A percentile compares a stretch with the other conserved stretches of the same genome.
phyloP scores from a whole-genome alignment of 2,329 filamentous ascomycete genomes.

The Colletotrichum acutatum region DNA sequence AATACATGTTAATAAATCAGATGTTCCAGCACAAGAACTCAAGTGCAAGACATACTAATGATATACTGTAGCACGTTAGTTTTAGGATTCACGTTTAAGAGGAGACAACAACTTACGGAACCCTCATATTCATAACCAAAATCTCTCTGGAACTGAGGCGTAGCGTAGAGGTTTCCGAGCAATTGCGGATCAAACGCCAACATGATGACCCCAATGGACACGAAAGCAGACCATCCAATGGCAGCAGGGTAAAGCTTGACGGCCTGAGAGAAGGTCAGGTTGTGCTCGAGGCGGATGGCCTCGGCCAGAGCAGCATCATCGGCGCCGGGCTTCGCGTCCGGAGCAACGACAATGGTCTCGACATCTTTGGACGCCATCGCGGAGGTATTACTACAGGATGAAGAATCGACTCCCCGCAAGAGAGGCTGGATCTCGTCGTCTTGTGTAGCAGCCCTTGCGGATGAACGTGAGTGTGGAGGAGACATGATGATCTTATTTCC shows the following conservation, averaged over 20 bases:
- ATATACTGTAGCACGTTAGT: conserved; percentile 43
- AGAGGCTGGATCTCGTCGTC: conserved; percentile 27
- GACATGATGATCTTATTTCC: conserved; percentile 19
- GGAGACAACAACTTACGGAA: conserved; percentile 38
- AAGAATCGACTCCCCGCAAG: background rate
- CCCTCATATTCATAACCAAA: conserved; percentile 64
- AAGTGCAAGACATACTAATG: conserved; percentile 40
- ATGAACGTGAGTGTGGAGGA: background rate
- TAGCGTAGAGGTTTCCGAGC: conserved; percentile 70
- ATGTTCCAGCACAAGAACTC: background rate
- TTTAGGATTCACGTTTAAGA: background rate
- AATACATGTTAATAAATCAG: background rate
- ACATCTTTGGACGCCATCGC: conserved; percentile 19
- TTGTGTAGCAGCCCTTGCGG: background rate
- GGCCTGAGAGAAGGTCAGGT: conserved; percentile 50
- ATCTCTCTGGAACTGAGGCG: conserved; percentile 65
- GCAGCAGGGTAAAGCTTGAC: conserved; percentile 56
- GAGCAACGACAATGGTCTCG: background rate
- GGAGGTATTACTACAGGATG: background rate
- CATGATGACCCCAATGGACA: conserved; percentile 71
- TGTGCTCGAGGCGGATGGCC: conserved; percentile 53
- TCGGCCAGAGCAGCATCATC: conserved; percentile 43
- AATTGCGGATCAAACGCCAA: conserved; percentile 73
- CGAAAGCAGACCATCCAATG: conserved; percentile 67
- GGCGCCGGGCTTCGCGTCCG: conserved; percentile 1